Evolutionary conservation across 2,329 filamentous ascomycete species (phyloP).

Genomic region (Metarhizium guizhouense): DNA sequence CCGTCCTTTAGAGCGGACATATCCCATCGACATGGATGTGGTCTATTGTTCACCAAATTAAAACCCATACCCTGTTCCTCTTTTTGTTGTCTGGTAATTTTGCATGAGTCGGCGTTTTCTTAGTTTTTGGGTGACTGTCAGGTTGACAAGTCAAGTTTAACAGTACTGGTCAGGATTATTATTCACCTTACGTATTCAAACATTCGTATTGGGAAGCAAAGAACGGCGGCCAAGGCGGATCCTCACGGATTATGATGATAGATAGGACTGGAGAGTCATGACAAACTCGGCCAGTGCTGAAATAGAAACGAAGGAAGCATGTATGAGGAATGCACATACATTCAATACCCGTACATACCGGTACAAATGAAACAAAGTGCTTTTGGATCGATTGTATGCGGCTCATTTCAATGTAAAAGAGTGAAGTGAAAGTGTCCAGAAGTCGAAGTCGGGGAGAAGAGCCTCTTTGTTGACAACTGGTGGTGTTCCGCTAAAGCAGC

Average conservation of each 20-base stretch:
- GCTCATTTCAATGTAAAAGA: not conserved
- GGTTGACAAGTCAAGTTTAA: not conserved
- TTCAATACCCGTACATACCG: not conserved
- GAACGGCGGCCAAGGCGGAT: not conserved
- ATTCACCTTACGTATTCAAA: not conserved
- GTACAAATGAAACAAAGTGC: not conserved
- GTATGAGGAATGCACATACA: not conserved
- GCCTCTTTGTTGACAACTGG: not conserved
- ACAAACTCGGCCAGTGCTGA: not conserved
- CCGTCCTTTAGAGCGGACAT: conserved; percentile 23
- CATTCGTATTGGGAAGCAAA: not conserved
- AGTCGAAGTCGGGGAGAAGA: not conserved
- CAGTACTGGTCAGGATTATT: not conserved
- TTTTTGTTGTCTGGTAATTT: conserved; percentile 4
- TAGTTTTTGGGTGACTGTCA: not conserved
- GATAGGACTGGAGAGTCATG: not conserved
- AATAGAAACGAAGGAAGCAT: not conserved
- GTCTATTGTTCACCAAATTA: conserved; percentile 22
- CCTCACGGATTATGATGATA: conserved; percentile 1
- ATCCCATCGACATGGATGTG: conserved; percentile 29
- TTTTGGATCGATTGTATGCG: too few species aligned
- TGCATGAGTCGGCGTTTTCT: conserved; percentile 11
- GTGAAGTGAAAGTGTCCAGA: not conserved
- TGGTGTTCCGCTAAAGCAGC: not conserved
- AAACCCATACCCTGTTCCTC: conserved; percentile 3